These are phyloP conservation scores for Viola odorata DNA, from an alignment of 345 rosid species.

Conservation along the genomic window DNA sequence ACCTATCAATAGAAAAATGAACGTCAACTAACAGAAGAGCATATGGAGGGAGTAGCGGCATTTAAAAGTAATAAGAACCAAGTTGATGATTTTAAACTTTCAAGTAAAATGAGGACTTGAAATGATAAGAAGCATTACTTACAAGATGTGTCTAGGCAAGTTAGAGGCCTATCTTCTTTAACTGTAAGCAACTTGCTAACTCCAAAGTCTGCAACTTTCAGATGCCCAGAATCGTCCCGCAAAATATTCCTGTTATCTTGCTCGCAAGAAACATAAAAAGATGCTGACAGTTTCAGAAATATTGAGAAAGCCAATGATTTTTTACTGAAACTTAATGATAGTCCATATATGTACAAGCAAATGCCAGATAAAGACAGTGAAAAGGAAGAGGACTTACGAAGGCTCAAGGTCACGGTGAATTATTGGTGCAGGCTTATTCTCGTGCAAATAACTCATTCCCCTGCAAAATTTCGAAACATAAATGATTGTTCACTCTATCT, in stretches of 20 bases:
- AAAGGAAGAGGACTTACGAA: constrained; percentile 62
- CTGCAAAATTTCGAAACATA: constrained; percentile 30
- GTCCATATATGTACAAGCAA: not conserved
- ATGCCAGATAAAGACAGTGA: not conserved
- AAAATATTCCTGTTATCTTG: constrained; percentile 65
- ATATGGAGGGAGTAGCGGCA: not conserved
- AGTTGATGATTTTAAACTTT: constrained; percentile 4
- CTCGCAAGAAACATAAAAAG: constrained; percentile 32
- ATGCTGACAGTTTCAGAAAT: constrained; percentile 27
- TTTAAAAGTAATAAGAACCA: not conserved
- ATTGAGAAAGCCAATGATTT: constrained; percentile 24
- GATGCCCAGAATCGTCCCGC: constrained; percentile 89
- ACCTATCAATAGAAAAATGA: constrained; percentile 39
- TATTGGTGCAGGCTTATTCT: constrained; percentile 78
- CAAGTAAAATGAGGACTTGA: not conserved
- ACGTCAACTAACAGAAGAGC: not conserved
- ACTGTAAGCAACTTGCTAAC: constrained; percentile 86
- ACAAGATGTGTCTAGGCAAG: constrained; percentile 60
- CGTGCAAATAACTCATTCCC: constrained; percentile 96
- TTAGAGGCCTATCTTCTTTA: constrained; percentile 74
- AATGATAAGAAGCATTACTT: constrained; percentile 27
- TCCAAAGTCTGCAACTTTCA: constrained; percentile 97
- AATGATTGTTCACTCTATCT: constrained; percentile 9
- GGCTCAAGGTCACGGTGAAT: constrained; percentile 99
- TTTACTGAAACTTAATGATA: constrained; percentile 5